Percentiles rank a stretch among this genome's conserved stretches.
Evolutionary conservation across 371 early-diverging fungal species (phyloP).

Genomic region (Lichtheimia ramosa): DNA sequence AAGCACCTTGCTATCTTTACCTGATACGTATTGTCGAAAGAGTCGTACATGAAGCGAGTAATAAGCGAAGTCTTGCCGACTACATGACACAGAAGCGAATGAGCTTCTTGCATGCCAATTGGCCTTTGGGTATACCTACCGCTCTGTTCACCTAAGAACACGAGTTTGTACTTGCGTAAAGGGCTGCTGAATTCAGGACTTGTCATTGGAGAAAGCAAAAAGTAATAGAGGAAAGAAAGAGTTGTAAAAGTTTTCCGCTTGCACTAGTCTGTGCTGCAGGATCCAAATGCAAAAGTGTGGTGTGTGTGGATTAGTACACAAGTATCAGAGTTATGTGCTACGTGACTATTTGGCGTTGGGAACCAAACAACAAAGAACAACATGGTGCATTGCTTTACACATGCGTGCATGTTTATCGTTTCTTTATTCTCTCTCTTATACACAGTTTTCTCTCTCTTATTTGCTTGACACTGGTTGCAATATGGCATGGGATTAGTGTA

Average conservation of each 20-base stretch:
- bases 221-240: slow-evolving; percentile 7
- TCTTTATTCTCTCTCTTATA: too few species aligned
- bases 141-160: slow-evolving; percentile 95
- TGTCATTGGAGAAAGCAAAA: slow-evolving; percentile 11
- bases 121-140: slow-evolving; percentile 54
- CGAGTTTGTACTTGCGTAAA: slow-evolving; percentile 87
- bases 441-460: too few species aligned
- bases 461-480: too few species aligned
- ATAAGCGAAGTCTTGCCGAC: slow-evolving; percentile 99
- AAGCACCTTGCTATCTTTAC: slow-evolving; percentile 34
- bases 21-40: slow-evolving; percentile 96
- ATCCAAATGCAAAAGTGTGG: too few species aligned
- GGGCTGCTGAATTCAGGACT: slow-evolving; percentile 56
- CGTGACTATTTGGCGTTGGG: background rate
- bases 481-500: too few species aligned
- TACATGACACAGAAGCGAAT: slow-evolving; percentile 20
- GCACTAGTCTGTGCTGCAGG: too few species aligned
- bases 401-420: too few species aligned
- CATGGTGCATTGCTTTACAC: too few species aligned
- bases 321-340: background rate
- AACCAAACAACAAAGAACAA: too few species aligned
- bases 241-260: background rate
- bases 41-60: slow-evolving; percentile 98
- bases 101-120: background rate
- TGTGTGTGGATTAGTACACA: too few species aligned